Conservation (phyloP, 352 stramenopile species). For the Globisporangium viniferum region DNA sequence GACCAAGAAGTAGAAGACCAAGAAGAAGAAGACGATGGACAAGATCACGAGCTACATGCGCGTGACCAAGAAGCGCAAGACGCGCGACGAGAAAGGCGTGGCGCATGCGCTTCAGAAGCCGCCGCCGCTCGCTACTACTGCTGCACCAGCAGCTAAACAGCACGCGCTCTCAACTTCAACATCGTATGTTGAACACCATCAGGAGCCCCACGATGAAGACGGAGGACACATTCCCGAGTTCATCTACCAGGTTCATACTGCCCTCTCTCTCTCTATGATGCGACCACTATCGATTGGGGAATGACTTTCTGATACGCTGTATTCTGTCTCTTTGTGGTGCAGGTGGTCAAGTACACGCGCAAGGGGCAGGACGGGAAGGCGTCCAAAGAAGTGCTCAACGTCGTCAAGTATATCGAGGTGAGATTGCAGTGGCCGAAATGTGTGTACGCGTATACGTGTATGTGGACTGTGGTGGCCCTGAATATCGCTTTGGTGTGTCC, state of each 20-base stretch:
- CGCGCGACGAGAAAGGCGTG: constrained; percentile 26
- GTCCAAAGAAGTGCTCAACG: constrained; percentile 27
- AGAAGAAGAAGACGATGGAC: constrained; percentile 25
- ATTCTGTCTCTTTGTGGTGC: not conserved
- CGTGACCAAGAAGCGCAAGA: constrained; percentile 54
- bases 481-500: not conserved
- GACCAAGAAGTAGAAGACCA: not conserved
- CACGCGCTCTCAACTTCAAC: constrained; percentile 4
- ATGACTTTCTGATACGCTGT: not conserved
- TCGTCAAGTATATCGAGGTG: constrained; percentile 56
- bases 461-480: not conserved
- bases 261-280: not conserved
- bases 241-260: constrained; percentile 38
- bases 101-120: constrained; percentile 7
- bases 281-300: not conserved
- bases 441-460: not conserved
- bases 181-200: constrained; percentile 19
- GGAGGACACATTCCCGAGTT: constrained; percentile 43
- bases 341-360: constrained; percentile 57
- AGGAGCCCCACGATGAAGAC: constrained; percentile 17
- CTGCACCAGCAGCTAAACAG: not conserved
- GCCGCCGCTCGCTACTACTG: constrained; percentile 8
- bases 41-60: constrained; percentile 75
- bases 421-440: not conserved
- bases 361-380: constrained; percentile 33